phyloP scores from a whole-genome alignment of 768 basidiomycete genomes.

The Rhodosporidiobolus odoratus region DNA sequence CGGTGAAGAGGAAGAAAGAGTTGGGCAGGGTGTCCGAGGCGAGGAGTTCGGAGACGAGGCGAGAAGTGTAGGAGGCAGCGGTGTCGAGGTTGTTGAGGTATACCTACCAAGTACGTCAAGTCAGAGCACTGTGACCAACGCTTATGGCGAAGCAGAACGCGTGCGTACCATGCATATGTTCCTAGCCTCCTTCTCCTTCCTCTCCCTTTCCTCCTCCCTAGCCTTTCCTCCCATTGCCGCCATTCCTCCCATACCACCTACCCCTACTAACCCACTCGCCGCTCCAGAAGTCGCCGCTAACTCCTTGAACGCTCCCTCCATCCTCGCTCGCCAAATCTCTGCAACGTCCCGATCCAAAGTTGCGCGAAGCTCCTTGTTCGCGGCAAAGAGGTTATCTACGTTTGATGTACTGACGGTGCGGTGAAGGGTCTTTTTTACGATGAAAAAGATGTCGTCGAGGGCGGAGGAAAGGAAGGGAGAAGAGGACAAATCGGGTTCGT shows the following conservation, averaged over 20 bases:
- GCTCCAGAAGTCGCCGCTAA: constrained; percentile 1
- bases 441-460: constrained; percentile 88
- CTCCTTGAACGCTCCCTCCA: constrained; percentile 72
- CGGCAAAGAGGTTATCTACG: constrained; percentile 55
- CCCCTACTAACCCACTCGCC: constrained; percentile 46
- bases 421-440: constrained; percentile 75
- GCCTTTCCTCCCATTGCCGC: constrained; percentile 42
- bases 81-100: constrained; percentile 90
- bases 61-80: constrained; percentile 81
- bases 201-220: constrained; percentile 61
- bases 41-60: constrained; percentile 63
- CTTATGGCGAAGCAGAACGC: background rate
- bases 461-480: constrained; percentile 51
- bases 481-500: constrained; percentile 64
- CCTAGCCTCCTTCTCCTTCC: constrained; percentile 68
- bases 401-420: constrained; percentile 68
- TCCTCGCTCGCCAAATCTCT: constrained; percentile 69
- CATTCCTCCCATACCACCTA: constrained; percentile 27
- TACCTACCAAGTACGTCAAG: constrained; percentile 58
- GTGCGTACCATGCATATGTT: constrained; percentile 69
- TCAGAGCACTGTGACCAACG: background rate
- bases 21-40: constrained; percentile 52
- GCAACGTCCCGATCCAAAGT: constrained; percentile 78
- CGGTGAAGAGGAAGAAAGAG: constrained; percentile 46
- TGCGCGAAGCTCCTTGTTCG: constrained; percentile 52